Evolutionary conservation across 768 basidiomycete species (phyloP), one percentile per base, ranked within the genome.

Genomic region (Gautieria morchelliformis): DNA sequence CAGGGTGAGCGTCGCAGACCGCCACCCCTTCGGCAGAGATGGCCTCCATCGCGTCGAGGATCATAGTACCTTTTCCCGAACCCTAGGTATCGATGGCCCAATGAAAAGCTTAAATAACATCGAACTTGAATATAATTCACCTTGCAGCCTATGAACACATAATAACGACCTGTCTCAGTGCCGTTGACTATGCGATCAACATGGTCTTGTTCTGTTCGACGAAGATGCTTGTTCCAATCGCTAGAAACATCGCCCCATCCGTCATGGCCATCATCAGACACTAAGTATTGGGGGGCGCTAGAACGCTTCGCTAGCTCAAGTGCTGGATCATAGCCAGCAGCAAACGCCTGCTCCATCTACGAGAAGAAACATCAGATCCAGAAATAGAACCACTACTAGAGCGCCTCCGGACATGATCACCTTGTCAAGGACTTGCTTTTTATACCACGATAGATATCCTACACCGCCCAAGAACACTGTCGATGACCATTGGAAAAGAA

Each of bases 101-200:
- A 30, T 24, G 9, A 30, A 49, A 49, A 19, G 48, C 24, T 9
- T 27, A 8, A 8, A 27, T 20, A 27, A 30, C 3, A 30, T 27
- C 27, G 57, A 58, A 37, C 61, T 12, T 7, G 19, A 37, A 32
- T 40, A n/a, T 14, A 40, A 64, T 60, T 37, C 48, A 85, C 87
- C 75, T 93, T 93, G 8, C 86, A 79, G 1, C 87, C 90, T 47
- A 93, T 74, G 32, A 92, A 69, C 61, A 92, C 73, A 68, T 81
- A 87, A 69, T 90, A 92, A 67, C 83, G 79, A 3, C 87, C 87
- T 14, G 75, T 65, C 63, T 89, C 84, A 30, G 77, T 70, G 35
- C 89, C 93, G 53, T 83, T 74, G 32, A 96, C 79, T 64, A 95
- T 89, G 37, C 76, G 71, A 71, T 95, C 88, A 60, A 95, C 81